Percentiles rank a stretch among this genome's conserved stretches.
Evolutionary conservation across 169 alveolate species (phyloP).

Genomic region (Plasmodium fragile): DNA sequence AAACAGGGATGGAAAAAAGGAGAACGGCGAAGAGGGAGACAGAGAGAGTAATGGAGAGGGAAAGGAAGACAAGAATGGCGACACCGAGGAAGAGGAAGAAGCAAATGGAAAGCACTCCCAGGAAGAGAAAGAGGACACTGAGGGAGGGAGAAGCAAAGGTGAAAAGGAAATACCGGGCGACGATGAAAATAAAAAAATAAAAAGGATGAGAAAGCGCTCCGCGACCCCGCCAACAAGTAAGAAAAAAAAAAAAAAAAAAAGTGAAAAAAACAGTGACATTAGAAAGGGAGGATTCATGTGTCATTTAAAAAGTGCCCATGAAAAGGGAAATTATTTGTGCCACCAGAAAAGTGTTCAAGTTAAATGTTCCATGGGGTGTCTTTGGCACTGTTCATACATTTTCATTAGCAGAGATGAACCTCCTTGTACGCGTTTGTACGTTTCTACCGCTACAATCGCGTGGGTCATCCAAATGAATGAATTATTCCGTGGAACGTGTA

Average conservation of each 20-base stretch:
- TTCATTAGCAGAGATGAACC: background rate
- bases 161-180: background rate
- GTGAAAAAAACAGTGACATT: background rate
- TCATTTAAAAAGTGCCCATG: background rate
- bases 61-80: background rate
- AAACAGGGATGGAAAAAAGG: background rate
- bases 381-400: background rate
- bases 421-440: background rate
- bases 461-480: background rate
- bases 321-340: background rate
- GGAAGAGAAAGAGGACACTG: background rate
- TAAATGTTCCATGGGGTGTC: background rate
- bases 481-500: background rate
- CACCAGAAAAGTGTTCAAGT: background rate
- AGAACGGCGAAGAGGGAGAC: background rate
- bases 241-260: constrained; percentile 4
- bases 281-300: background rate
- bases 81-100: background rate
- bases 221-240: constrained; percentile 56
- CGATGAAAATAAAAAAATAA: constrained; percentile 11
- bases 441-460: background rate
- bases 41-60: background rate
- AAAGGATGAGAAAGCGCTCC: constrained; percentile 39
- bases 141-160: background rate
- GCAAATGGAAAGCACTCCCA: background rate